Base-by-base conservation (phyloP, 2,329 filamentous ascomycete species). In the Trichoderma sp. region DNA sequence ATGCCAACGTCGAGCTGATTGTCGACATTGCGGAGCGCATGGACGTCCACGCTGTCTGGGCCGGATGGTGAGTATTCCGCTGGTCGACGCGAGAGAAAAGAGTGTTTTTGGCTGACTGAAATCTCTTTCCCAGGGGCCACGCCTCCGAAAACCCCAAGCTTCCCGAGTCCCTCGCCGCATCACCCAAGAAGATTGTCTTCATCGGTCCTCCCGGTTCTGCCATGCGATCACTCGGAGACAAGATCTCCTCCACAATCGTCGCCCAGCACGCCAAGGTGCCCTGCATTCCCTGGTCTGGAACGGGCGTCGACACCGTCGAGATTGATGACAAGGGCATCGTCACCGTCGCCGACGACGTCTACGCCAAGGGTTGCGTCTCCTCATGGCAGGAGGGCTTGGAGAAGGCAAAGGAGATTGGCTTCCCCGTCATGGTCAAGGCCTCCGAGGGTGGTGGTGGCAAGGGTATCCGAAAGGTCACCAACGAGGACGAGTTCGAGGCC, bases 361-460 rank as follows among this genome's bases (percentile, higher is more conserved):
- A 99, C 78, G 85, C 88, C 72, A 91, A 93, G 79, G 95, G 95
- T 68, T 99, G 95, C 78, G 95, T 96, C 55, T 87, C 87, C 75
- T 93, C 91, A 24, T 93, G 92, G 79, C 83, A 97, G 78, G 93
- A 99, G 80, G 95, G 94, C 80, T 85, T 99, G 58, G 81, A 86
- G 74, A 93, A 90, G 75, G 95, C 95, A 66, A 88, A 86, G 77
- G 85, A 92, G 74, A 99, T 99, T 77, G 95, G 95, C 71, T 99
- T 99, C 82, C 95, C 95, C 17, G 91, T 99, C 83, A 99, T 99
- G 95, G 92, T 99, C 78, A 99, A 99, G 84, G 95, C 95, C n/a
- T 98, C 95, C 3, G 95, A 99, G 83, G 95, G 95, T 81, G 95
- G 95, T 82, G 95, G 95, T 81, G 95, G 95, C 77, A 99, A 99